A percentile compares a stretch with the other conserved stretches of the same genome.
These are phyloP conservation scores for Alternaria angustiovoidea DNA, from an alignment of 2,329 filamentous ascomycete species.

Conservation along the genomic window DNA sequence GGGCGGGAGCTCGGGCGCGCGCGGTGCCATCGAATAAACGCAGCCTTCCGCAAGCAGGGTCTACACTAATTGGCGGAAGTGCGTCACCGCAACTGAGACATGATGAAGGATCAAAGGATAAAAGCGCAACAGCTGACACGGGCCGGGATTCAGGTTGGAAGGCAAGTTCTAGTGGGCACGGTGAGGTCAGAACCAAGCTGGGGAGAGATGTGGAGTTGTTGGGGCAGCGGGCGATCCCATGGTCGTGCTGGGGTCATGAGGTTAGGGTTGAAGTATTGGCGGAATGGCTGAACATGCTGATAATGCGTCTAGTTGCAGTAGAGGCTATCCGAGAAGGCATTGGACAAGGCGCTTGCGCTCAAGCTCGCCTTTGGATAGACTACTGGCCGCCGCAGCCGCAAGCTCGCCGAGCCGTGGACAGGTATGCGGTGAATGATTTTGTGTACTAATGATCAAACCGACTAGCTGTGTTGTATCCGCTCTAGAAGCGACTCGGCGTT, in stretches of 20 bases:
- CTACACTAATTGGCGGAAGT: slow-evolving; percentile 37
- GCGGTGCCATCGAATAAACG: slow-evolving; percentile 39
- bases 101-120: slow-evolving; percentile 8
- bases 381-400: slow-evolving; percentile 14
- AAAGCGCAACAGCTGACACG: slow-evolving; percentile 8
- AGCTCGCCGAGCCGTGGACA: not conserved
- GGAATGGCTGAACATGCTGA: slow-evolving; percentile 28
- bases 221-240: slow-evolving; percentile 18
- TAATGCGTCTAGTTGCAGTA: slow-evolving; percentile 15
- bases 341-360: slow-evolving; percentile 2
- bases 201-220: slow-evolving; percentile 20
- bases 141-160: slow-evolving; percentile 1
- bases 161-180: slow-evolving; percentile 1
- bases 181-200: slow-evolving; percentile 7
- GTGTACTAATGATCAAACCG: not conserved
- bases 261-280: slow-evolving; percentile 16
- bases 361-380: slow-evolving; percentile 4
- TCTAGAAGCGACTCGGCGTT: not conserved
- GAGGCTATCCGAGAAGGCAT: slow-evolving; percentile 5
- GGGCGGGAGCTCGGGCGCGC: slow-evolving; percentile 32
- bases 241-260: slow-evolving; percentile 16
- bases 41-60: slow-evolving; percentile 15
- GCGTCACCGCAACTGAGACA: slow-evolving; percentile 34
- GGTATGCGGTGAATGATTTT: not conserved
- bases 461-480: not conserved